These are phyloP conservation scores for Coemansia pectinata DNA, from an alignment of 192 early-diverging fungal genomes.

Conservation along the genomic window DNA sequence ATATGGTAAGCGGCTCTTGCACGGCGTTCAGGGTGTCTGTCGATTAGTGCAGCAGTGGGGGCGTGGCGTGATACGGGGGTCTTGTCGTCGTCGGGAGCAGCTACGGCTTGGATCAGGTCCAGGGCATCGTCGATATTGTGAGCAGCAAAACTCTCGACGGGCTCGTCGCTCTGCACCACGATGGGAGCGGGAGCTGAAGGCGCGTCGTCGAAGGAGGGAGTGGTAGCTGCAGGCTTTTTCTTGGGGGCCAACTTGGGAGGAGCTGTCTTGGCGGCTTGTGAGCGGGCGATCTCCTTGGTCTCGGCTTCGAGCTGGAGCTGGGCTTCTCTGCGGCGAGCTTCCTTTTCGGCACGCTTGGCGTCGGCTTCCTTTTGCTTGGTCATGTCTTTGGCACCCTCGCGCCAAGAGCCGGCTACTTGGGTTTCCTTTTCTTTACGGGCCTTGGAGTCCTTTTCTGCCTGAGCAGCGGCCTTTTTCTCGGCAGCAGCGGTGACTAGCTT, in stretches of 20 bases:
- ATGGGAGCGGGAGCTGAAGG: conserved; percentile 8
- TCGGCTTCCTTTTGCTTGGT: conserved; percentile 65
- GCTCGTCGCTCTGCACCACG: conserved; percentile 2
- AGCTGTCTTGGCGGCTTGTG: conserved; percentile 11
- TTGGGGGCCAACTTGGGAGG: conserved; percentile 15
- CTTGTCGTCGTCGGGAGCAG: background rate
- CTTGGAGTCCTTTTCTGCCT: conserved; percentile 62
- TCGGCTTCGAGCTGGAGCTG: conserved; percentile 64
- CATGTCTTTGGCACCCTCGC: conserved; percentile 63
- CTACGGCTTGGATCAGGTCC: conserved; percentile 63
- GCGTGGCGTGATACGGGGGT: conserved; percentile 17
- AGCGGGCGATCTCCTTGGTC: conserved; percentile 50
- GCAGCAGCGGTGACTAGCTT: conserved; percentile 65
- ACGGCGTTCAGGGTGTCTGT: conserved; percentile 88
- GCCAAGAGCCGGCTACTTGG: conserved; percentile 64
- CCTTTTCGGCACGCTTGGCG: conserved; percentile 57
- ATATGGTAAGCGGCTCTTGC: conserved; percentile 74
- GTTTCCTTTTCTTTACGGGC: conserved; percentile 59
- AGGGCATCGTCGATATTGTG: conserved; percentile 86
- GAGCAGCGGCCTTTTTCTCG: conserved; percentile 69
- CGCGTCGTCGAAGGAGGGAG: background rate
- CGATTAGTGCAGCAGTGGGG: conserved; percentile 60
- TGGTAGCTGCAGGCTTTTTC: background rate
- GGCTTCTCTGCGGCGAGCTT: conserved; percentile 61
- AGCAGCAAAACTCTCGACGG: conserved; percentile 72